Evolutionary conservation across 1,284 basidiomycete species (phyloP), one percentile per base, ranked within the genome.

Genomic region (Cutaneotrichosporon daszewskae): DNA sequence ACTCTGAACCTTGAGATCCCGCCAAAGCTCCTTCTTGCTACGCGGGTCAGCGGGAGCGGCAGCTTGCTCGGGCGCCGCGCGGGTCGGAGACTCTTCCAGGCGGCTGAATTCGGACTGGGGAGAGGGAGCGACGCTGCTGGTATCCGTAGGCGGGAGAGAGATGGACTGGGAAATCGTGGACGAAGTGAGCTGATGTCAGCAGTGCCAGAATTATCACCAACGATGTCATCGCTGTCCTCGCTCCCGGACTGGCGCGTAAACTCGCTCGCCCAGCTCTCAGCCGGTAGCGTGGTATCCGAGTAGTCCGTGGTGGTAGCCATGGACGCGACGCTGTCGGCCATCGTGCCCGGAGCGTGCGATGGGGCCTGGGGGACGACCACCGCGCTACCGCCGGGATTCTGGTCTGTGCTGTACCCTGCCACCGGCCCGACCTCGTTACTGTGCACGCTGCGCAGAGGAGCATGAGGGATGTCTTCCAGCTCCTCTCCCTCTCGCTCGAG

Each of bases 11-110:
- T 72, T 72, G 37, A 72, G 57, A 37, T 69, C 68, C 19, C 56
- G 58, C 69, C 69, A 72, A 8, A 72, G 54, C 47, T 69, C 62
- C 40, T 68, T 66, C 55, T 72, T 72, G 34, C 58, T 20, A 27
- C 43, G 41, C 17, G 46, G 34, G 41, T 43, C 43, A 24, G 38
- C 16, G 19, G 18, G 12, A 12, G 35, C 19, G n/a, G 25, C 39
- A 10, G 23, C 40, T 36, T 38, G 31, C 3, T 41, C 40, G 4
- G 41, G 32, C 27, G 40, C 27, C 11, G 43, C 25, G 16, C 37
- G 51, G 25, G 53, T 56, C 13, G 55, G 60, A n/a, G 54, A 57
- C 41, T 32, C 49, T 51, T 34, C 43, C 40, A 40, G 58, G 48
- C 37, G 36, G 5, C 32, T 33, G 26, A 60, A 39, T 19, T 58